Conservation (phyloP, 768 basidiomycete species). For the Mycena vitilis region DNA sequence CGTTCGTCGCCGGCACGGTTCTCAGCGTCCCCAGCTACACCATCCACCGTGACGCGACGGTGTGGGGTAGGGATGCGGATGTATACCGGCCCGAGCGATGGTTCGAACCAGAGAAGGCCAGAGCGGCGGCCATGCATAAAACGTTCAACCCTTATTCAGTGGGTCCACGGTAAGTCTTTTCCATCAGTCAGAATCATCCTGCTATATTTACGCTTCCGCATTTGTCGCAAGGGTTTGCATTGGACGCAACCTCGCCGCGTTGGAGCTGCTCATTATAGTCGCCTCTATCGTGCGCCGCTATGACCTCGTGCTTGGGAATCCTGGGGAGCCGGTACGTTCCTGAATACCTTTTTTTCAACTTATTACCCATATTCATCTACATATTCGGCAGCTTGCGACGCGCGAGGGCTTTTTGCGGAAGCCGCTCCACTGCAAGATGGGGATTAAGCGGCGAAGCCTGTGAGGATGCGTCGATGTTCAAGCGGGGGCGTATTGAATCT, state of each 20-base stretch:
- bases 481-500: no score
- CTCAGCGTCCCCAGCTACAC: slow-evolving; percentile 86
- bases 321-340: slow-evolving; percentile 49
- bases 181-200: neutral
- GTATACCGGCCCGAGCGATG: slow-evolving; percentile 86
- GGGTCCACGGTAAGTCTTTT: slow-evolving; percentile 72
- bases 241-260: slow-evolving; percentile 81
- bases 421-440: slow-evolving; percentile 77
- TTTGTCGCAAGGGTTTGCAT: slow-evolving; percentile 74
- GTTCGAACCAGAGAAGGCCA: slow-evolving; percentile 70
- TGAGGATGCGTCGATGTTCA: neutral
- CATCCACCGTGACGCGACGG: slow-evolving; percentile 75
- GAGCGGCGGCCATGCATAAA: slow-evolving; percentile 66
- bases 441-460: slow-evolving; percentile 70
- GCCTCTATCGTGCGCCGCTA: slow-evolving; percentile 82
- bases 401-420: slow-evolving; percentile 90
- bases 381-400: slow-evolving; percentile 65
- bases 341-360: neutral
- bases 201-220: neutral
- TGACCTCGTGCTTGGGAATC: slow-evolving; percentile 75
- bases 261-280: slow-evolving; percentile 85
- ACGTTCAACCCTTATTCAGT: slow-evolving; percentile 89
- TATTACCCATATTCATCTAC: slow-evolving; percentile 21
- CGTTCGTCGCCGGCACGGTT: slow-evolving; percentile 78
- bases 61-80: slow-evolving; percentile 86